phyloP scores from a whole-genome alignment of 2,329 filamentous ascomycete species.

The Arthrinium phaeospermum region DNA sequence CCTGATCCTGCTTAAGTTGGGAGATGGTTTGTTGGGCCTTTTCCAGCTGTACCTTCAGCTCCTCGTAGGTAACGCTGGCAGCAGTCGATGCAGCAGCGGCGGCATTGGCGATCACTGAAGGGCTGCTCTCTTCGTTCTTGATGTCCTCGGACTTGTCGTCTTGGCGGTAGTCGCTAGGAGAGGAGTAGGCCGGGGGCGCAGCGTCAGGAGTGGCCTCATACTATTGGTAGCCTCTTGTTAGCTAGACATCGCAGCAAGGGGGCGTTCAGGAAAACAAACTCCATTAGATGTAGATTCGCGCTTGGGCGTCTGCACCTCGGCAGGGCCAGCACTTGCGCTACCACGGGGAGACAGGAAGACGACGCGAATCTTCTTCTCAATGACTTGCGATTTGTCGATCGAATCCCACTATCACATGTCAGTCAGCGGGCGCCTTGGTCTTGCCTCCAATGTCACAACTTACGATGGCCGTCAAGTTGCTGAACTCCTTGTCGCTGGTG shows the following conservation, averaged over 20 bases:
- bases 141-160: constrained; percentile 37
- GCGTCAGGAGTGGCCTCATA: constrained; percentile 50
- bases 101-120: constrained; percentile 33
- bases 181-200: constrained; percentile 51
- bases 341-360: constrained; percentile 75
- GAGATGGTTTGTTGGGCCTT: constrained; percentile 78
- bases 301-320: constrained; percentile 45
- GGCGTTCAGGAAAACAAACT: constrained; percentile 40
- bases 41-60: constrained; percentile 74
- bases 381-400: constrained; percentile 78
- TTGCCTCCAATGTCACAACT: constrained; percentile 38
- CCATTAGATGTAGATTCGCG: constrained; percentile 47
- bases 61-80: constrained; percentile 53
- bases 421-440: constrained; percentile 32
- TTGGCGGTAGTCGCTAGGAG: constrained; percentile 45
- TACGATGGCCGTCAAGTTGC: constrained; percentile 82
- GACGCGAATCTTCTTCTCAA: constrained; percentile 96
- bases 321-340: constrained; percentile 33
- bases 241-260: background rate
- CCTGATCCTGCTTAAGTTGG: constrained; percentile 67
- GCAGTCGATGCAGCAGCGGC: constrained; percentile 55
- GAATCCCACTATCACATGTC: constrained; percentile 69
- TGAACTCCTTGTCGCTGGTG: constrained; percentile 81
- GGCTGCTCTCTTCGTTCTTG: constrained; percentile 35
- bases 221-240: constrained; percentile 29